A percentile compares a stretch with the other conserved stretches of the same genome.
Conservation (phyloP, 2,329 filamentous ascomycete genomes). For the Fusarium sp. region DNA sequence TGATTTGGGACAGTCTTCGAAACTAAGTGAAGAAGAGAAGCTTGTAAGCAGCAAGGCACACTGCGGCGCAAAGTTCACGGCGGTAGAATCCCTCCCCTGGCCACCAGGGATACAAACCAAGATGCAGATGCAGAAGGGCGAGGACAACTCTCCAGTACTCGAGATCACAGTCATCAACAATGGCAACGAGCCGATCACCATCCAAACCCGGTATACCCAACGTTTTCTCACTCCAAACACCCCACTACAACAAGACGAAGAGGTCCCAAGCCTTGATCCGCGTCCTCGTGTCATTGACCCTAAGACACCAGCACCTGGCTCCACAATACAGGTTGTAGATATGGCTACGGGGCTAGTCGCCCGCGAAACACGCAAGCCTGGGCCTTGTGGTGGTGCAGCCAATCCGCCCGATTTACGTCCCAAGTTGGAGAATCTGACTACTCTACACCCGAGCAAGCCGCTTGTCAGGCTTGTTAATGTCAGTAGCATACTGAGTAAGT, state of each 20-base stretch:
- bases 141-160: accelerated
- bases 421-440: neutral
- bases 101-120: neutral
- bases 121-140: accelerated
- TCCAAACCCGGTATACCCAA: neutral
- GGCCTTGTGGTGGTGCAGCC: neutral
- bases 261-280: neutral
- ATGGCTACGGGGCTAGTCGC: neutral
- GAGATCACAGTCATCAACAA: neutral
- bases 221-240: neutral
- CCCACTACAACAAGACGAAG: neutral
- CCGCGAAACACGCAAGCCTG: neutral
- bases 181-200: neutral
- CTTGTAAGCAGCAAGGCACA: neutral
- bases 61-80: accelerated
- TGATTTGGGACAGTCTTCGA: neutral
- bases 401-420: neutral
- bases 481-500: neutral
- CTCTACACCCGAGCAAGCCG: neutral
- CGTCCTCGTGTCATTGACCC: neutral
- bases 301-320: accelerated
- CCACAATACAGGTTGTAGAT: neutral
- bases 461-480: neutral
- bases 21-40: neutral
- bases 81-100: neutral